Evolutionary conservation across 1,139 yeast genomes (phyloP), one percentile per base, ranked within the genome.

Genomic region (Debaryomyces fabryi): DNA sequence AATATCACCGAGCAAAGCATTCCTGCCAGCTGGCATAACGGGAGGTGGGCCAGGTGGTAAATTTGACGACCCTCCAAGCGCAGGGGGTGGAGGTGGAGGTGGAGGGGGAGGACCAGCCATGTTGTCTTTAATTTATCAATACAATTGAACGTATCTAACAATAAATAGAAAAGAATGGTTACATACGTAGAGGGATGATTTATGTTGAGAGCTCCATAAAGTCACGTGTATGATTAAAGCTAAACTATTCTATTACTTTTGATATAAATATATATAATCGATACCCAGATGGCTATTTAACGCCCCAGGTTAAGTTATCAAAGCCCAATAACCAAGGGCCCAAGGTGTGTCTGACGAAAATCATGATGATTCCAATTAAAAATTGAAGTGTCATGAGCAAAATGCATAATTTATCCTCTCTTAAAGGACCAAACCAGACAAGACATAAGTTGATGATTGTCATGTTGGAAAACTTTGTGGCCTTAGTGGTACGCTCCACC

Each of bases 251-350:
- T 37, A 37, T 37, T 37, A 37, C 46, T 29, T 16, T 27, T 20
- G 13, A 6, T 24, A 33, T 29, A 24, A n/a, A 21, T 33, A 24
- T 32, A 42, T 30, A 39, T 13, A 38, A 37, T 7, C 12, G 35
- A 21, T 23, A 29, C 30, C 5, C 12, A 30, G 23, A 21, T 8
- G 1, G n/a, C 43, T 59, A 72, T 52, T 70, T 71, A n/a, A 73
- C 76, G 7, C 73, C 72, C 74, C 77, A 74, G 3, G 68, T 72
- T 52, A 88, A 73, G 62, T 93, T 93, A 65, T 93, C 99, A 56
- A 86, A 85, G 8, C 97, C 97, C 69, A 91, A 93, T 13, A 93
- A 65, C 75, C 93, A 72, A 2, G 92, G 88, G 0, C 97, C 98
- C 10, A 90, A 72, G 0, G 91, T 81, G 67, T 93, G 99, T 65